These are phyloP conservation scores for Colletotrichum spinosum DNA, from an alignment of 2,329 filamentous ascomycete genomes.

Conservation along the genomic window DNA sequence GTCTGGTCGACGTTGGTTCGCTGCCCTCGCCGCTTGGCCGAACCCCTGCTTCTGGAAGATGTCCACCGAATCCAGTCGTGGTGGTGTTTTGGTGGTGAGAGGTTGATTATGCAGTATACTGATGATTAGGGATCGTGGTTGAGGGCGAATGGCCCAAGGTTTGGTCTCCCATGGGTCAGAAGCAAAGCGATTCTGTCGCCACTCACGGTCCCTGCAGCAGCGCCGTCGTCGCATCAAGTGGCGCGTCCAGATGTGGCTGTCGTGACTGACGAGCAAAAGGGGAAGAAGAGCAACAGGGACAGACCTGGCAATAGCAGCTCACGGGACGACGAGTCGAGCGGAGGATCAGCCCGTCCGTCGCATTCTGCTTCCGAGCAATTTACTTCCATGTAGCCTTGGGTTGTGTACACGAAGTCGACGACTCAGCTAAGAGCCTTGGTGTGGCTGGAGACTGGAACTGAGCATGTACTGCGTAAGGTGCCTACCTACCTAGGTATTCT, in stretches of 20 bases:
- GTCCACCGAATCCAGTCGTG: slow-evolving; percentile 12
- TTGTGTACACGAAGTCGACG: not conserved
- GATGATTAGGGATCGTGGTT: slow-evolving; percentile 5
- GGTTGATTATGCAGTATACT: slow-evolving; percentile 20
- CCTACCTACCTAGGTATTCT: no score
- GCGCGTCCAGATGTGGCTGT: slow-evolving; percentile 19
- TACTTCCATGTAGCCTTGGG: no score
- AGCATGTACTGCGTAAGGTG: not conserved
- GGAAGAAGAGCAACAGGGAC: not conserved
- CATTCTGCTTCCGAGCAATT: not conserved
- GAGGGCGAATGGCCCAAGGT: slow-evolving; percentile 16
- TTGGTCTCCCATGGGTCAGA: slow-evolving; percentile 23
- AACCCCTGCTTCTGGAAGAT: slow-evolving; percentile 24
- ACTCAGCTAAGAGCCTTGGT: slow-evolving; percentile 8
- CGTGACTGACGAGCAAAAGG: slow-evolving; percentile 1
- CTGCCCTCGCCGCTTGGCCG: not conserved
- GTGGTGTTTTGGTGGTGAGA: slow-evolving; percentile 33
- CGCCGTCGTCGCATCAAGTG: slow-evolving; percentile 22
- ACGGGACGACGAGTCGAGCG: slow-evolving; percentile 9
- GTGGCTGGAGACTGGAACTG: slow-evolving; percentile 22
- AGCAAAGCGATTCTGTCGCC: not conserved
- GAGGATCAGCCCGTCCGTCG: slow-evolving; percentile 22
- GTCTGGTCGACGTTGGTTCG: slow-evolving; percentile 21
- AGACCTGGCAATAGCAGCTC: not conserved
- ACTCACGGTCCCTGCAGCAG: slow-evolving; percentile 21